Evolutionary conservation across 2,329 filamentous ascomycete species (phyloP), one percentile per base, ranked within the genome.

Genomic region (Colletotrichum sp.): DNA sequence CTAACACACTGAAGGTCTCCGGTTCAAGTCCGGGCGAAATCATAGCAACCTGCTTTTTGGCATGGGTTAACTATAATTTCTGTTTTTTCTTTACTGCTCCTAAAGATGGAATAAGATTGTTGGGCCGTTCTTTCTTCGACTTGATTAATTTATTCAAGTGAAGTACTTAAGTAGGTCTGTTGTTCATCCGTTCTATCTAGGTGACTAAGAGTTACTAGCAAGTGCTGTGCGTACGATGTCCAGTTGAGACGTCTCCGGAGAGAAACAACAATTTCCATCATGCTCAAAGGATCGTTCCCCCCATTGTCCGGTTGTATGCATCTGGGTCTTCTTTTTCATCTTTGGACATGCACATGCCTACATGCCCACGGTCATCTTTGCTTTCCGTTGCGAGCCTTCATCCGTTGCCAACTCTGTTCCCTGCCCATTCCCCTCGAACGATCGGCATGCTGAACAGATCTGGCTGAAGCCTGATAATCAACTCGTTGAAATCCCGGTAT

Each of bases 1-100:
- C 84, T 87, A 87, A 87, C 85, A 83, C 73, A 76, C 73, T 76
- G 73, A 76, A 76, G 73, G 73, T 76, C 73, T 76, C 73, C 69
- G 69, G 73, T 76, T 76, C 73, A 72, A 76, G 73, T 72, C 73
- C 69, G 73, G 73, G 69, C 73, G 55, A 62, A 63, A 63, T 70
- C 68, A 70, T 9, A 3, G 3, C 21, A 4, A 21, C 18, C 12
- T 18, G 2, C 8, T 28, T 18, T 59, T 18, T 30, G 0, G 24
- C 5, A 4, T 8, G 7, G 4, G 8, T 16, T 9, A 16, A 10
- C 8, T 5, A 12, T 7, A 5, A 10, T 30, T 4, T 8, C 9
- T 26, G 7, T 59, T 26, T 18, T 26, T 15, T 15, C 5, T 21
- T 57, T 57, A 9, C 57, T 28, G 7, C 26, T 30, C 28, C 7